Evolutionary conservation across 2,329 filamentous ascomycete species (phyloP).

Genomic region (Ceratocystis lukuohia): DNA sequence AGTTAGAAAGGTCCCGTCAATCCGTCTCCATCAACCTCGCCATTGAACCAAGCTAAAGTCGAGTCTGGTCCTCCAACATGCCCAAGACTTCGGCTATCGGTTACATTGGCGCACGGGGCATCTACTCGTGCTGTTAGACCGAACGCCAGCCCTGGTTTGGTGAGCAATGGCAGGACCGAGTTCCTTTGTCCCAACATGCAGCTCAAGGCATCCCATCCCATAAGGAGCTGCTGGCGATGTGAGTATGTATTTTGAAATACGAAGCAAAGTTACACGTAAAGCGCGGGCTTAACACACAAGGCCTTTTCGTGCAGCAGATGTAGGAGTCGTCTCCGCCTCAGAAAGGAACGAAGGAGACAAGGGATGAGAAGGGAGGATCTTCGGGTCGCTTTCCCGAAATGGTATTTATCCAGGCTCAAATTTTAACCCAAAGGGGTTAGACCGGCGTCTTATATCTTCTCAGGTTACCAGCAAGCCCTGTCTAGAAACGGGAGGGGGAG

Average conservation of each 20-base stretch:
- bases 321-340: background rate
- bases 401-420: background rate
- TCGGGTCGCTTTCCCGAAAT: background rate
- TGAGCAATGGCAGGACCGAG: background rate
- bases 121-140: background rate
- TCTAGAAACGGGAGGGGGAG: background rate
- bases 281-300: background rate
- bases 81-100: slow-evolving; percentile 3
- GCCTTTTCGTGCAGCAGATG: background rate
- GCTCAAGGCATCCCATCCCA: too few relatives aligned
- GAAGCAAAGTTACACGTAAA: background rate
- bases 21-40: background rate
- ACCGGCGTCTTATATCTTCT: background rate
- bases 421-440: background rate
- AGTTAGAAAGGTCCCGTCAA: background rate
- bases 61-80: background rate
- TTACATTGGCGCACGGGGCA: background rate
- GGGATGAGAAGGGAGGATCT: background rate
- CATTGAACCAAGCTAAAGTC: background rate
- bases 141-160: background rate
- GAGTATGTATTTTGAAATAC: background rate
- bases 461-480: background rate
- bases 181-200: background rate
- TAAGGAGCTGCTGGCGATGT: background rate
- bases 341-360: background rate